Conservation (phyloP, 768 basidiomycete species). For the Boletus barrowsii region DNA sequence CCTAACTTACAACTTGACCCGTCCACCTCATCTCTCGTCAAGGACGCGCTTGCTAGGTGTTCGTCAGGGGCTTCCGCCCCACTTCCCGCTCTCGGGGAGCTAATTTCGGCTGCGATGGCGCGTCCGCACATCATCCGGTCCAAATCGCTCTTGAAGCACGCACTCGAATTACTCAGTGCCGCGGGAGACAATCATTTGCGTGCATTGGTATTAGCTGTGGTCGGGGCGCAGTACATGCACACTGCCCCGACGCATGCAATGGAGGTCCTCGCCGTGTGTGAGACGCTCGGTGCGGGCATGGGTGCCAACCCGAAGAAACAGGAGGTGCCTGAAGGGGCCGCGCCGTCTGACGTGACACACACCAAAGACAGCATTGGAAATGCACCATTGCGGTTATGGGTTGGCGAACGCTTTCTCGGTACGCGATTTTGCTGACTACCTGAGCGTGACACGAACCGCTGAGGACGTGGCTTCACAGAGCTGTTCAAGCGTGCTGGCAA, state of each 20-base stretch:
- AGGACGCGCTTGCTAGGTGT: constrained; percentile 28
- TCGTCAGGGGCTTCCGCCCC: constrained; percentile 19
- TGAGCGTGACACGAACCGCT: not conserved
- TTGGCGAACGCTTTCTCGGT: constrained; percentile 69
- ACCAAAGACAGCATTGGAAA: constrained; percentile 49
- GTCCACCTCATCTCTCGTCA: constrained; percentile 17
- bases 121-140: constrained; percentile 28
- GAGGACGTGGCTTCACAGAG: constrained; percentile 35
- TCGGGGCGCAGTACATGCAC: constrained; percentile 67
- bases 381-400: constrained; percentile 65
- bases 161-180: constrained; percentile 53
- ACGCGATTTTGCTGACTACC: constrained; percentile 5
- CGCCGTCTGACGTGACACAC: not conserved
- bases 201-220: constrained; percentile 63
- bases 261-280: constrained; percentile 62
- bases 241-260: constrained; percentile 68
- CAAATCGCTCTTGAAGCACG: constrained; percentile 48
- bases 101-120: constrained; percentile 19
- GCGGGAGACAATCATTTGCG: constrained; percentile 73
- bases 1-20: constrained; percentile 14
- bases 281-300: constrained; percentile 68
- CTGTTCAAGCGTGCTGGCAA: constrained; percentile 57
- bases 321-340: not conserved
- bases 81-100: constrained; percentile 12
- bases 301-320: constrained; percentile 39